Base-by-base conservation (phyloP, 2,329 filamentous ascomycete genomes). In the Sporothrix humicola region DNA sequence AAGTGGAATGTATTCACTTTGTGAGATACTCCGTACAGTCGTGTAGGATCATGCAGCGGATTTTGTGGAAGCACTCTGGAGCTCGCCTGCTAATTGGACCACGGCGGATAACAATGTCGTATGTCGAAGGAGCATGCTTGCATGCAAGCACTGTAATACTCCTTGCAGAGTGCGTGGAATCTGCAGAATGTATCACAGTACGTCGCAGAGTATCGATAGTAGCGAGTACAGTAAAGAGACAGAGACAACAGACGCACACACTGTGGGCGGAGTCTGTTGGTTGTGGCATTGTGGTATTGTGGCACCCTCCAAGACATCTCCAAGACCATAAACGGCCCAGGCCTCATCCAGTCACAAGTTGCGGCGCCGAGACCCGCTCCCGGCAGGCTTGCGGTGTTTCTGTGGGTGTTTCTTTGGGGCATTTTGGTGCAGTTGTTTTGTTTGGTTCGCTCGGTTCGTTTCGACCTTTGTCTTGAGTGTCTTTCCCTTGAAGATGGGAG, bases 361-460 rank as follows among this genome's bases (percentile, higher is more conserved):
- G 68, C 48, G 68, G 48, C 68, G 48, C 31, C 68, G 46, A 69
- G 65, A 54, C 65, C 65, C 48, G 65, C n/a, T 54, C 46, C 65
- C 15, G 46, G 15, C 46, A 68, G 65, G 13, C 65, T 52, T 31
- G 23, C n/a, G n/a, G 61, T 66, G 20, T 26, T 17, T 66, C 54
- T 63, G 20, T 31, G 2, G 31, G 31, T 17, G 17, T 63, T 44
- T 56, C 9, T 56, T 63, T 44, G 37, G 26, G 26, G 26, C 31
- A 7, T 37, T 52, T 50, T 15, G 10, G 26, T 61, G n/a, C 37
- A n/a, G n/a, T 42, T 61, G 13, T 37, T 61, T 42, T 7, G 23
- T 31, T 58, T 26, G 9, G 6, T 37, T 37, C 31, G 4, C 31
- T 26, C 7, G 52, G 52, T 23, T 58, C 54, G 54, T 13, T 26